These are phyloP conservation scores for Pinus taeda DNA, from an alignment of 75 land plant genomes.

Conservation along the genomic window DNA sequence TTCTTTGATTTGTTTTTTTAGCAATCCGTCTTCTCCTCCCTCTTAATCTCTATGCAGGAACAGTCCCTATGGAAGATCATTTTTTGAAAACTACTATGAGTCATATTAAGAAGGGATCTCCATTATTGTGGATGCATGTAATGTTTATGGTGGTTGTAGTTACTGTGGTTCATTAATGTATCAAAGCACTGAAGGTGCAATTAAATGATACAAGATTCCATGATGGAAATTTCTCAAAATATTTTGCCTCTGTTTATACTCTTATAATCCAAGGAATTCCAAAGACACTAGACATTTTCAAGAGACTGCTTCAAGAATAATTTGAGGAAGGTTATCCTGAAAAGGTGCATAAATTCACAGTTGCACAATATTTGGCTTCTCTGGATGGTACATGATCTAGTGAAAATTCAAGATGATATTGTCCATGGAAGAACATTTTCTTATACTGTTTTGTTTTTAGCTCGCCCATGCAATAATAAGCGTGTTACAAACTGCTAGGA, in stretches of 20 bases:
- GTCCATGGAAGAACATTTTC: too few species aligned
- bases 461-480: too few species aligned
- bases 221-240: constrained; percentile 45
- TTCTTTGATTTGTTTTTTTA: constrained; percentile 28
- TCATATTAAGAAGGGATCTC: constrained; percentile 57
- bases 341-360: constrained; percentile 55
- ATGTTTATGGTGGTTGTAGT: constrained; percentile 52
- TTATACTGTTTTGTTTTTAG: too few species aligned
- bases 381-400: constrained; percentile 21
- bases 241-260: constrained; percentile 64
- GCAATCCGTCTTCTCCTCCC: constrained; percentile 48
- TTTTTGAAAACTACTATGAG: constrained; percentile 68
- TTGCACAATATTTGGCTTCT: constrained; percentile 70
- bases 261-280: constrained; percentile 80
- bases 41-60: constrained; percentile 54
- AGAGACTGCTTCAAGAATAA: constrained; percentile 59
- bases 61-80: constrained; percentile 47
- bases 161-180: constrained; percentile 52
- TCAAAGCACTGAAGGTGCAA: constrained; percentile 33
- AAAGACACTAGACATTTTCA: constrained; percentile 9
- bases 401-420: too few species aligned
- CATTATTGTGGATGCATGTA: constrained; percentile 63
- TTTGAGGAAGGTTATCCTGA: constrained; percentile 77
- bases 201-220: constrained; percentile 57
- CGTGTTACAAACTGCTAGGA: too few species aligned